Evolutionary conservation across 441 rosid genomes (phyloP).

Genomic region (Populus tomentosa): DNA sequence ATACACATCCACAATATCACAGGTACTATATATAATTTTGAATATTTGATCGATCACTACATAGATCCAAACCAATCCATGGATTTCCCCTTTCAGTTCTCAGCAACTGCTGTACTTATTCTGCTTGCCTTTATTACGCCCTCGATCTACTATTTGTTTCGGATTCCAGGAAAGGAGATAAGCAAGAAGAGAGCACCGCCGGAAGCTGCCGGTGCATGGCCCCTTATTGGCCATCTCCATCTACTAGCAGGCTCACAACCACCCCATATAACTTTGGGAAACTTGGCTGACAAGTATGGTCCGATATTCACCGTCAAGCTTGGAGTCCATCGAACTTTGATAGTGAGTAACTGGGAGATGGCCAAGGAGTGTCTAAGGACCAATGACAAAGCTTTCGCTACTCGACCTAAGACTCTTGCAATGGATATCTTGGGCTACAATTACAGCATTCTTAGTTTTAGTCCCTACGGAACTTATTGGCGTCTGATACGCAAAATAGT

Average conservation of each 20-base stretch:
- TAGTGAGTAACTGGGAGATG: constrained; percentile 30
- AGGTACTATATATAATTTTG: no score
- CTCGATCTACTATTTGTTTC: not conserved
- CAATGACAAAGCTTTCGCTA: constrained; percentile 22
- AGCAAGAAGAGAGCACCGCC: constrained; percentile 8
- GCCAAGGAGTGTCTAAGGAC: constrained; percentile 20
- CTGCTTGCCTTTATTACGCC: not conserved
- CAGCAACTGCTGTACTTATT: no score
- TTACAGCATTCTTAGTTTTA: constrained; percentile 23
- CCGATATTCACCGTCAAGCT: constrained; percentile 27
- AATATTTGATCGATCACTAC: no score
- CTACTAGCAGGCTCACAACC: constrained; percentile 16
- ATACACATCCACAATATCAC: no score
- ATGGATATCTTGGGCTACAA: constrained; percentile 26
- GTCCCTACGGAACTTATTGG: constrained; percentile 40
- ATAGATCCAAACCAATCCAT: no score
- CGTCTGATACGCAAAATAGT: constrained; percentile 34
- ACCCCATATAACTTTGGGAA: constrained; percentile 16
- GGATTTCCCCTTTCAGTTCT: not conserved
- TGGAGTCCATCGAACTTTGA: constrained; percentile 22
- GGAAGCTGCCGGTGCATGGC: constrained; percentile 28
- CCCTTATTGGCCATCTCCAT: constrained; percentile 38
- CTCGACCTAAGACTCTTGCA: constrained; percentile 20
- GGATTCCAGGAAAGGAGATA: not conserved
- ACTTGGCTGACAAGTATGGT: constrained; percentile 34